These are phyloP conservation scores for Suillus sp. DNA, from an alignment of 768 basidiomycete genomes.

Conservation along the genomic window DNA sequence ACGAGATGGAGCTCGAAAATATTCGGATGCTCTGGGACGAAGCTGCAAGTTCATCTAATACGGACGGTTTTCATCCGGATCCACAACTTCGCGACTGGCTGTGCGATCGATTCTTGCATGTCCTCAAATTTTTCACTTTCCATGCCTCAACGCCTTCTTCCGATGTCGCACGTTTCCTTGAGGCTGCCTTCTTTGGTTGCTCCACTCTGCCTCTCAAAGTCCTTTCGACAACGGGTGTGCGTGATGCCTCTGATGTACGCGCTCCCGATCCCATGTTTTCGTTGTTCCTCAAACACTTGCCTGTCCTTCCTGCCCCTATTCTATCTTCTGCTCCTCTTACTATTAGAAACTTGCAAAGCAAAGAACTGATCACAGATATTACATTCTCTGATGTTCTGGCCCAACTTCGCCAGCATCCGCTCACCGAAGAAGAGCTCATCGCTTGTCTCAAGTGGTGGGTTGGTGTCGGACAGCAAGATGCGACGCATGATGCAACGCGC, in stretches of 20 bases:
- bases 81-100: constrained; percentile 53
- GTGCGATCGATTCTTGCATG: constrained; percentile 67
- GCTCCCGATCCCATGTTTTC: constrained; percentile 71
- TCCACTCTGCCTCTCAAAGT: constrained; percentile 59
- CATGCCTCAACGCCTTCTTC: constrained; percentile 83
- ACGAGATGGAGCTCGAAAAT: constrained; percentile 75
- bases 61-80: constrained; percentile 33
- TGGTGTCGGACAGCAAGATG: constrained; percentile 39
- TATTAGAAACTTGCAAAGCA: constrained; percentile 58
- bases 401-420: constrained; percentile 71
- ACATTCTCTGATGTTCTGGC: constrained; percentile 81
- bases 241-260: constrained; percentile 65
- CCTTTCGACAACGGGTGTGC: constrained; percentile 75
- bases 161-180: constrained; percentile 71
- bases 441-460: constrained; percentile 90
- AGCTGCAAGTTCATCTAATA: constrained; percentile 37
- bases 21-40: constrained; percentile 64
- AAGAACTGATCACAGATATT: constrained; percentile 71
- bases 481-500: constrained; percentile 39
- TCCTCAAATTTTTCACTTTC: constrained; percentile 89
- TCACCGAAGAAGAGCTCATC: constrained; percentile 73
- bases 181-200: constrained; percentile 79
- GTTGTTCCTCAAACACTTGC: constrained; percentile 76
- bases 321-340: constrained; percentile 57
- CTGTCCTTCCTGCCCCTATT: constrained; percentile 68